Evolutionary conservation across 2,329 filamentous ascomycete species (phyloP), one percentile per base, ranked within the genome.

Genomic region (Calonectria naviculata): DNA sequence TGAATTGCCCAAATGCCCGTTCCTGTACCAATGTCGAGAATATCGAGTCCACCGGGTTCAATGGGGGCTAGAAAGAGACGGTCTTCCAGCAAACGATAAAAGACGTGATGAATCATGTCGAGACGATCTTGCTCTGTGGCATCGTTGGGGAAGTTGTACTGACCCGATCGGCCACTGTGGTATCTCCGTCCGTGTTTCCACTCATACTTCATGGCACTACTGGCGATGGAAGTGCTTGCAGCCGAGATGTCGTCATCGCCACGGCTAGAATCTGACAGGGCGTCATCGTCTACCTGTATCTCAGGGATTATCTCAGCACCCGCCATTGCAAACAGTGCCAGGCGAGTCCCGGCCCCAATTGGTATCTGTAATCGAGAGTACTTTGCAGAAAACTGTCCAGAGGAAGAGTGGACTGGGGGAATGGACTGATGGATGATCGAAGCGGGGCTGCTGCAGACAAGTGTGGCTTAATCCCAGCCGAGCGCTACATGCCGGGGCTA

Each of bases 1-100:
- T 84, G 80, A 26, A 90, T 86, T 0, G 88, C 85, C 87, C 88
- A 89, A 0, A 77, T 77, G 49, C 84, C 84, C 0, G 85, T 87
- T 1, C 86, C 85, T 0, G 85, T 87, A 13, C 86, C 86, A 0
- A 87, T 76, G 21, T 87, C 85, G 12, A 87, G 76, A 19, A 87
- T 81, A 15, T 72, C 85, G 79, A n/a, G 84, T 78, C 71, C 80
- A 73, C 83, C 76, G 0, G 81, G 81, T 0, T 80, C 56, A 2
- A 87, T 79, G 1, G 84, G 84, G 0, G 84, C 81, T 1, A 80
- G 71, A 62, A 81, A 82, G 5, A 86, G 76, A 5, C 79, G 77
- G 21, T 82, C 81, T n/a, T 80, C 75, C 9, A 84, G 69, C 17
- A 82, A 67, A 19, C 81, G 76, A 15, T 58, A 75, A 21, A 80